Evolutionary conservation across 345 rosid genomes (phyloP).

Genomic region (Geranium brycei): DNA sequence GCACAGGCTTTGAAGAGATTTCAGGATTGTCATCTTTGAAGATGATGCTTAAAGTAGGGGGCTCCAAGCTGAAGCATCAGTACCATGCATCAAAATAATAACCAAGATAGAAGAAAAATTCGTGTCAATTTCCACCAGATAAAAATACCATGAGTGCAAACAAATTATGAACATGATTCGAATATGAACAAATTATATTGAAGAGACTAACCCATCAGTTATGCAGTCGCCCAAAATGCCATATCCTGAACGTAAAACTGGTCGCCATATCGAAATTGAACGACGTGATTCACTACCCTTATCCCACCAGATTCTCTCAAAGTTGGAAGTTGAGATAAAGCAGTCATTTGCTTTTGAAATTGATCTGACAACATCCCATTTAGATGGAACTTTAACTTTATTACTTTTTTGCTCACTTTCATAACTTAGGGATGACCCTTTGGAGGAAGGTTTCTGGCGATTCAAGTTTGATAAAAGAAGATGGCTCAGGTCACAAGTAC

Average conservation of each 20-base stretch:
- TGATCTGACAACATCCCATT: constrained; percentile 74
- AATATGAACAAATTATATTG: no score
- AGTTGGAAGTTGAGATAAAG: constrained; percentile 69
- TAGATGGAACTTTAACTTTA: constrained; percentile 46
- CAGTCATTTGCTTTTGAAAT: constrained; percentile 52
- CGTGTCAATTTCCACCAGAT: not conserved
- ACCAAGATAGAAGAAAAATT: not conserved
- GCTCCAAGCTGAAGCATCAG: constrained; percentile 49
- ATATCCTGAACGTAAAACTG: constrained; percentile 59
- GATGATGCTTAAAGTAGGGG: constrained; percentile 72
- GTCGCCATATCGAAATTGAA: constrained; percentile 93
- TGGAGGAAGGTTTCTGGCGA: constrained; percentile 29
- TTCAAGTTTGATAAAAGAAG: constrained; percentile 66
- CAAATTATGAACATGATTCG: not conserved
- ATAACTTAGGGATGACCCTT: constrained; percentile 24
- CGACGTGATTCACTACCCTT: constrained; percentile 79
- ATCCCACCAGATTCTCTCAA: constrained; percentile 99
- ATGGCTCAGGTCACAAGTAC: constrained; percentile 55
- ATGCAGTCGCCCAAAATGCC: constrained; percentile 85
- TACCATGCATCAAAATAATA: not conserved
- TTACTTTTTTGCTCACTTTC: constrained; percentile 31
- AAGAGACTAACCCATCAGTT: constrained; percentile 64
- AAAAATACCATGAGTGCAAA: not conserved
- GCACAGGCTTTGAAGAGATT: constrained; percentile 78
- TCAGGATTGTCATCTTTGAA: constrained; percentile 69